Evolutionary conservation across 805 yeast genomes (phyloP).

Genomic region (Hyphopichia homilentoma): DNA sequence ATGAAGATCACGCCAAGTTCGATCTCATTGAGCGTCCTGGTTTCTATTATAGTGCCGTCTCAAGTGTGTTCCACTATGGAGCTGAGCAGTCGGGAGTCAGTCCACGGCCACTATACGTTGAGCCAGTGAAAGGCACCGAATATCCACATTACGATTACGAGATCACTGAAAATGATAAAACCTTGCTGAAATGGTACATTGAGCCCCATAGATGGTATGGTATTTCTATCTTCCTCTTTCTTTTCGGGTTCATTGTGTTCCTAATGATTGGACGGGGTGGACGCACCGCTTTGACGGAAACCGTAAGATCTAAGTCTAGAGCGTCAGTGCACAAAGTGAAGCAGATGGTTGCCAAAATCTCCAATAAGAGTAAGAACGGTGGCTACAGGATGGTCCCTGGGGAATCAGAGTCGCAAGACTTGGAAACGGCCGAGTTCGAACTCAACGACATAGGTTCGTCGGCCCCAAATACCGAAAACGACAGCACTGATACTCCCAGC

Average conservation of each 20-base stretch:
- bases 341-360: too few relatives aligned
- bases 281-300: too few relatives aligned
- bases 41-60: conserved; percentile 44
- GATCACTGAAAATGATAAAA: conserved; percentile 14
- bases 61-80: conserved; percentile 47
- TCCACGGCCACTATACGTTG: conserved; percentile 40
- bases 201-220: conserved; percentile 44
- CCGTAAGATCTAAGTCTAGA: too few relatives aligned
- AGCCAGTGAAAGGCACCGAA: conserved; percentile 11
- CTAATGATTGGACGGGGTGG: conserved; percentile 31
- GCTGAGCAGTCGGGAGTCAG: conserved; percentile 44
- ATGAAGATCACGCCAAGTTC: conserved; percentile 12
- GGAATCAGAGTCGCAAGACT: too few relatives aligned
- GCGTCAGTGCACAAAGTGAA: too few relatives aligned
- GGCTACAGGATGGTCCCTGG: too few relatives aligned
- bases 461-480: too few relatives aligned
- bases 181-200: conserved; percentile 40
- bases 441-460: too few relatives aligned
- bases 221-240: conserved; percentile 21
- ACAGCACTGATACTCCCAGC: conserved; percentile 4
- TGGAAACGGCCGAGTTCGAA: too few relatives aligned
- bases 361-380: too few relatives aligned
- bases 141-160: conserved; percentile 29
- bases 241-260: conserved; percentile 23
- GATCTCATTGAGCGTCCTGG: conserved; percentile 35